Evolutionary conservation across 2,329 filamentous ascomycete genomes (phyloP).

Genomic region (Grosmannia huntii): DNA sequence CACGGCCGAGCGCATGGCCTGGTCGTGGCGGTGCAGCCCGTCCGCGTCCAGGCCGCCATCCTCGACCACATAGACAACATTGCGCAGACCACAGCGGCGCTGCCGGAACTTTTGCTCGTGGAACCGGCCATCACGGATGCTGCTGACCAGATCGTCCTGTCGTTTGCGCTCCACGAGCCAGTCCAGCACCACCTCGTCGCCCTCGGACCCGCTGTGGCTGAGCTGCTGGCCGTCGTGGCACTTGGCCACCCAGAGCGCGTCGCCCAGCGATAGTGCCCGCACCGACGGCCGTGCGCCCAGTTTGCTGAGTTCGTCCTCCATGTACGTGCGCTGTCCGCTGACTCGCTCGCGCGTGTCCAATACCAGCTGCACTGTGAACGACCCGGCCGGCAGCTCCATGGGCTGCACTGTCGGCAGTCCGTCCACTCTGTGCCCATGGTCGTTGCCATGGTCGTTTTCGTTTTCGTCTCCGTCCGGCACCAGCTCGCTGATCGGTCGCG

Average conservation of each 20-base stretch:
- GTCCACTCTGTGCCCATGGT: slow-evolving; percentile 10
- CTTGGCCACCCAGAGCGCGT: slow-evolving; percentile 70
- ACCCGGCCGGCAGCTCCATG: slow-evolving; percentile 47
- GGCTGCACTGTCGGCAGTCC: slow-evolving; percentile 39
- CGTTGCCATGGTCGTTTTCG: not conserved
- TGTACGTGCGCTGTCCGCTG: slow-evolving; percentile 63
- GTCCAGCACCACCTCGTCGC: slow-evolving; percentile 62
- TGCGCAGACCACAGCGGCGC: slow-evolving; percentile 56
- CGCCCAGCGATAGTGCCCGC: slow-evolving; percentile 58
- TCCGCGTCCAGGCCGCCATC: slow-evolving; percentile 50
- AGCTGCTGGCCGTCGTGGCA: slow-evolving; percentile 47
- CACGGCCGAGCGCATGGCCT: slow-evolving; percentile 59
- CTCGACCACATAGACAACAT: slow-evolving; percentile 69
- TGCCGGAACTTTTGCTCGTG: slow-evolving; percentile 77
- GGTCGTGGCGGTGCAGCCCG: slow-evolving; percentile 43
- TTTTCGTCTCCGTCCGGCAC: slow-evolving; percentile 4
- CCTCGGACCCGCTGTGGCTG: slow-evolving; percentile 42
- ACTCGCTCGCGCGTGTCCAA: slow-evolving; percentile 65
- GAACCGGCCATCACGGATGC: slow-evolving; percentile 72
- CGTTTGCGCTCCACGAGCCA: slow-evolving; percentile 74
- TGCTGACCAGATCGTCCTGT: slow-evolving; percentile 65
- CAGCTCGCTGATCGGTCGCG: not conserved
- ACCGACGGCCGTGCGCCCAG: slow-evolving; percentile 53
- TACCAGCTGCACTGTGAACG: slow-evolving; percentile 60
- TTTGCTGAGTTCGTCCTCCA: slow-evolving; percentile 57